Percentiles rank a stretch among this genome's conserved stretches.
phyloP scores from a whole-genome alignment of 257 asterid genomes.

The Cruciata laevipes region DNA sequence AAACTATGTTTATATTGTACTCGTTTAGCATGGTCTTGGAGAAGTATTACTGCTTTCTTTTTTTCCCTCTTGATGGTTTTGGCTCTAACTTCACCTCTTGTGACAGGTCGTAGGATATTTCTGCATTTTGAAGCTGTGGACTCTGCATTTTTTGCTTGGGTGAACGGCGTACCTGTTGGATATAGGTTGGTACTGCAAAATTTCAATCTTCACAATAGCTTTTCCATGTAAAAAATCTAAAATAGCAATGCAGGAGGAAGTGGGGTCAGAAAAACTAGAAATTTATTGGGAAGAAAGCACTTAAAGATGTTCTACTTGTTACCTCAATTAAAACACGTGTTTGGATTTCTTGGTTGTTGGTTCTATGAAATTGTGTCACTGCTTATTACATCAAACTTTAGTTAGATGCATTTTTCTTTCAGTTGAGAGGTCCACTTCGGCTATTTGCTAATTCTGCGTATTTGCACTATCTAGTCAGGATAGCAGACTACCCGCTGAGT shows the following conservation, averaged over 20 bases:
- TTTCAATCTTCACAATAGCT: conserved; percentile 1
- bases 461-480: conserved; percentile 63
- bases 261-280: neutral
- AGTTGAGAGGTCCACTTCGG: neutral
- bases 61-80: neutral
- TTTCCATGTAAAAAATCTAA: neutral
- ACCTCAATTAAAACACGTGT: neutral
- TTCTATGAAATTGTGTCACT: neutral
- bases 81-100: conserved; percentile 5
- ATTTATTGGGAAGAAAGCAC: neutral
- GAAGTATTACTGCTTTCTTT: neutral
- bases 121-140: conserved; percentile 97
- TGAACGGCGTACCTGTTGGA: conserved; percentile 82
- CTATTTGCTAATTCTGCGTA: neutral
- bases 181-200: conserved; percentile 58
- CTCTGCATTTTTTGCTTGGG: conserved; percentile 93
- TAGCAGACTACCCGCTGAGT: conserved; percentile 95
- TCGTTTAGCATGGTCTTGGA: neutral
- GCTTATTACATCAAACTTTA: neutral
- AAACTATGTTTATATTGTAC: neutral
- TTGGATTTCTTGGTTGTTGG: neutral
- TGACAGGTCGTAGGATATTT: conserved; percentile 84
- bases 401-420: neutral
- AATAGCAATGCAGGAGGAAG: neutral
- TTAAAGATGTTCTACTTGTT: neutral